Evolutionary conservation across 805 yeast species (phyloP).

Genomic region (Sugiyamaella lignohabitans): DNA sequence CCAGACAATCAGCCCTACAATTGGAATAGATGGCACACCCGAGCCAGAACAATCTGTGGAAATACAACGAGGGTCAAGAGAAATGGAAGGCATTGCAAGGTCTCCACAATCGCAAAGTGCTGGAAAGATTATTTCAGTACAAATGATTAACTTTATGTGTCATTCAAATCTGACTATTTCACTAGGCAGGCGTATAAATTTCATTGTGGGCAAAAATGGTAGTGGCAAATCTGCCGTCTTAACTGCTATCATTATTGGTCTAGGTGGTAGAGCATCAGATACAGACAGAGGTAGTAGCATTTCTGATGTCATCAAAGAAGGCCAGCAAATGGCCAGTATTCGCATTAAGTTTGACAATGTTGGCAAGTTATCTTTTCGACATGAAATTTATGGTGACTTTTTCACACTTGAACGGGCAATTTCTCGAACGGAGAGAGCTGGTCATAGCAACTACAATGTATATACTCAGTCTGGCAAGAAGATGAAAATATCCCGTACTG

Average conservation of each 20-base stretch:
- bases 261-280: constrained; percentile 82
- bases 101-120: too few species aligned
- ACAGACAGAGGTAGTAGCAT: constrained; percentile 78
- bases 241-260: constrained; percentile 79
- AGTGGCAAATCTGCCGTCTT: constrained; percentile 85
- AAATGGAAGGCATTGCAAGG: too few species aligned
- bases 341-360: constrained; percentile 45
- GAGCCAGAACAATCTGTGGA: too few species aligned
- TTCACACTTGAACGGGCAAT: constrained; percentile 66
- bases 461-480: constrained; percentile 45
- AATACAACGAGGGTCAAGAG: too few species aligned
- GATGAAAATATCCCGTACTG: constrained; percentile 55
- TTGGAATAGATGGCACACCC: too few species aligned
- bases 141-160: constrained; percentile 51
- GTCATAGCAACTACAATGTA: constrained; percentile 48
- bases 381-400: constrained; percentile 58
- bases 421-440: constrained; percentile 34
- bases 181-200: constrained; percentile 74
- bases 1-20: too few species aligned
- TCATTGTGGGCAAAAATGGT: constrained; percentile 86
- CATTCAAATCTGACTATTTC: constrained; percentile 72
- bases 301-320: constrained; percentile 68
- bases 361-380: constrained; percentile 55
- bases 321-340: constrained; percentile 61
- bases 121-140: not conserved